Conservation (phyloP, 179 eudicot species). For the Carnegiea gigantea region DNA sequence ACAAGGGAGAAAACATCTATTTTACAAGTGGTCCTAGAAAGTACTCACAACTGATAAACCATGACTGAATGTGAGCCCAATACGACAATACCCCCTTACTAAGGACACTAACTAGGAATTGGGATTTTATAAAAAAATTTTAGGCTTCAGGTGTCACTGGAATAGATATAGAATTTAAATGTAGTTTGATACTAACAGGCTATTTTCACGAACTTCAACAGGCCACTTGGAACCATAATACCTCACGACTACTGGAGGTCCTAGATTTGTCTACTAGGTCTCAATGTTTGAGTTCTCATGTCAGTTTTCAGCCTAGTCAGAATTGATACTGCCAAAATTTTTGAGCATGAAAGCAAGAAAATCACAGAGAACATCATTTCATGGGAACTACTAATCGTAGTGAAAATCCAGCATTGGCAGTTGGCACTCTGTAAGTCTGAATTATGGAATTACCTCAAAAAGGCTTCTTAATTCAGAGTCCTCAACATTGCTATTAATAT, state of each 20-base stretch:
- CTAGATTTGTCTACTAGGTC: background rate
- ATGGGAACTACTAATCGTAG: background rate
- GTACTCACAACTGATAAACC: too few relatives aligned
- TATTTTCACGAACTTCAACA: too few relatives aligned
- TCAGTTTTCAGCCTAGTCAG: background rate
- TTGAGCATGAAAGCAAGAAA: background rate
- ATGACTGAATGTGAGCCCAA: background rate
- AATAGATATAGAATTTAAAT: background rate
- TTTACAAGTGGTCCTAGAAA: too few relatives aligned
- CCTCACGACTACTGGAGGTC: background rate
- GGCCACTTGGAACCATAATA: too few relatives aligned
- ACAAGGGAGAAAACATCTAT: too few relatives aligned
- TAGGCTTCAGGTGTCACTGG: background rate
- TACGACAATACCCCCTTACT: background rate
- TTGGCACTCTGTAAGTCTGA: conserved; percentile 10
- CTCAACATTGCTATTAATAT: conserved; percentile 83
- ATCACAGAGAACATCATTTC: background rate
- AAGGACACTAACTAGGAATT: background rate
- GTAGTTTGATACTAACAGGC: background rate
- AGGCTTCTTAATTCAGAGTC: conserved; percentile 70
- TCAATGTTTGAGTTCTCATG: background rate
- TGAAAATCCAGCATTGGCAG: background rate
- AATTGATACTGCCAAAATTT: background rate
- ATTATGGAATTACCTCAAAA: conserved; percentile 84
- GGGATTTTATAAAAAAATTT: too few relatives aligned